These are phyloP conservation scores for Bacidia rubella DNA, from an alignment of 495 filamentous ascomycete genomes.

Conservation along the genomic window DNA sequence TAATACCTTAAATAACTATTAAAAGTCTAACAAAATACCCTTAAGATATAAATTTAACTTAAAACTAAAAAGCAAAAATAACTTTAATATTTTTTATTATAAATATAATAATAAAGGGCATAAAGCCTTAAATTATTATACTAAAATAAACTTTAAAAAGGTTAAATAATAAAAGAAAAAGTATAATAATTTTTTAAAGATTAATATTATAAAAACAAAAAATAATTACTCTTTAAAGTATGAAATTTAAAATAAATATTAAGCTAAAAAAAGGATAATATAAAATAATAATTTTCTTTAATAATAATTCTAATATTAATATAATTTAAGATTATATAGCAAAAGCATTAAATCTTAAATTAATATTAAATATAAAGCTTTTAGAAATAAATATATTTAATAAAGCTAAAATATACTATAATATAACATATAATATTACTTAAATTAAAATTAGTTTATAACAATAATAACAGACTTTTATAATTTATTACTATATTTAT, in stretches of 20 bases:
- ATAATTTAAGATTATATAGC: too few relatives aligned
- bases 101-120: not conserved
- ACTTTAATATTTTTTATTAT: not conserved
- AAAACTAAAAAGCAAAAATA: not conserved
- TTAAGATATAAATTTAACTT: slow-evolving; percentile 2
- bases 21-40: not conserved
- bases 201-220: not conserved
- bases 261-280: not conserved
- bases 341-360: too few relatives aligned
- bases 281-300: not conserved
- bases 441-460: too few relatives aligned
- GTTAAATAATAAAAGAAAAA: not conserved
- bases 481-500: too few relatives aligned
- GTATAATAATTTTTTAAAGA: not conserved
- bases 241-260: not conserved
- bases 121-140: not conserved
- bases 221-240: not conserved
- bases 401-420: not conserved
- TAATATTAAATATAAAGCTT: too few relatives aligned
- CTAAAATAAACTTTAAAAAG: not conserved
- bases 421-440: too few relatives aligned
- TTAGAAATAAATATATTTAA: too few relatives aligned
- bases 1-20: not conserved
- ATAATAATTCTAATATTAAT: not conserved
- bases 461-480: too few relatives aligned